Evolutionary conservation across 1,139 yeast genomes (phyloP).

Genomic region (Torulaspora globosa): DNA sequence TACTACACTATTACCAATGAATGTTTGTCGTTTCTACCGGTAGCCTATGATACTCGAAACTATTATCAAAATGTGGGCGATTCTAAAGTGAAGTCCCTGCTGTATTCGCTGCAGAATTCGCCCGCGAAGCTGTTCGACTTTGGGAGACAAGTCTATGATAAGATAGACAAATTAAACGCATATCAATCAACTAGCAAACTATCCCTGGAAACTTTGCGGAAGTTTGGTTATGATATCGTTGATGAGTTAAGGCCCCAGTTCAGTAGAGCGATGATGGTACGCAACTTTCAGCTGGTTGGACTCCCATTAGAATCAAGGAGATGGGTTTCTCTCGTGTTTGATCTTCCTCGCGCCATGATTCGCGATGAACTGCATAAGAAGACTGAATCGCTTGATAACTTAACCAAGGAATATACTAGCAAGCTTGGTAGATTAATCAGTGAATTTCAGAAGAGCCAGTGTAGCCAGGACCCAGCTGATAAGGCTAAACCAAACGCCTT

Average conservation of each 20-base stretch:
- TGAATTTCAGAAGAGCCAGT: slow-evolving; percentile 15
- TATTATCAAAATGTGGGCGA: slow-evolving; percentile 21
- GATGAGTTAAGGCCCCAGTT: slow-evolving; percentile 14
- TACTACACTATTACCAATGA: slow-evolving; percentile 23
- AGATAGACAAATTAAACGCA: background rate
- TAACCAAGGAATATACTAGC: slow-evolving; percentile 14
- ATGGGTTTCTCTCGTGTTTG: slow-evolving; percentile 11
- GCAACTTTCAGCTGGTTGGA: slow-evolving; percentile 21
- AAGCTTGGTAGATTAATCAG: slow-evolving; percentile 22
- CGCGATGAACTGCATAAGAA: slow-evolving; percentile 22
- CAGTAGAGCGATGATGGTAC: slow-evolving; percentile 19
- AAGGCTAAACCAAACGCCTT: slow-evolving; percentile 3
- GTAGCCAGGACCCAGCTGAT: slow-evolving; percentile 1
- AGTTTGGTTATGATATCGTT: slow-evolving; percentile 10
- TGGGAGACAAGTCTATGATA: background rate
- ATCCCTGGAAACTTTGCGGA: slow-evolving; percentile 15
- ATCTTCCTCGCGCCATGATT: slow-evolving; percentile 15
- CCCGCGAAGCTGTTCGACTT: slow-evolving; percentile 5
- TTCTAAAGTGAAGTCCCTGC: slow-evolving; percentile 33
- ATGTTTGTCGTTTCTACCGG: slow-evolving; percentile 20
- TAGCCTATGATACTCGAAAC: slow-evolving; percentile 17
- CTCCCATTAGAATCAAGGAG: slow-evolving; percentile 16
- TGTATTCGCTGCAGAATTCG: slow-evolving; percentile 39
- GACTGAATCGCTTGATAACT: slow-evolving; percentile 8
- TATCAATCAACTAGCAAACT: background rate